Evolutionary conservation across 352 stramenopile genomes (phyloP).

Genomic region (Globisporangium orthogonon): DNA sequence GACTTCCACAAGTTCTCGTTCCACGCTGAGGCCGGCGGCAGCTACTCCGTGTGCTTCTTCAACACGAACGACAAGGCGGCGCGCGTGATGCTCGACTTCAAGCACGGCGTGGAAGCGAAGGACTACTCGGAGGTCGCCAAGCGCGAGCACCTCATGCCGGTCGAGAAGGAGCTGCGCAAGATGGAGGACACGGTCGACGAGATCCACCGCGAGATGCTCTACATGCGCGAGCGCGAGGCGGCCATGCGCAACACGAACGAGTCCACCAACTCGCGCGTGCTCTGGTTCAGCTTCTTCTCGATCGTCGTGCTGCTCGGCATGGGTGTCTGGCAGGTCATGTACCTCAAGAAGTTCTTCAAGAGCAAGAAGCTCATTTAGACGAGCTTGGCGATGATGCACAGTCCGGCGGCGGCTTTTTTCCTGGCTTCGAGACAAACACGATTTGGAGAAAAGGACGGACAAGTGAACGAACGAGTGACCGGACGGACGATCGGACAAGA

Average conservation of each 20-base stretch:
- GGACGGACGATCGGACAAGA: too few relatives aligned
- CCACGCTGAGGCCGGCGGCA: conserved; percentile 56
- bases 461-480: too few relatives aligned
- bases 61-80: conserved; percentile 70
- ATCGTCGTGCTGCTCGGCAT: conserved; percentile 83
- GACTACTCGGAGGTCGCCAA: conserved; percentile 88
- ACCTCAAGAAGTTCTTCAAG: conserved; percentile 92
- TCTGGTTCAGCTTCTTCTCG: conserved; percentile 89
- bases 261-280: conserved; percentile 83
- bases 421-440: not conserved
- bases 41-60: conserved; percentile 76
- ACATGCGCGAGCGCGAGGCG: conserved; percentile 84
- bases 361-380: conserved; percentile 89
- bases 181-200: conserved; percentile 88
- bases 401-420: too few relatives aligned
- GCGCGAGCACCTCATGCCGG: conserved; percentile 84
- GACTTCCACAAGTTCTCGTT: conserved; percentile 85
- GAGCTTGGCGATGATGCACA: too few relatives aligned
- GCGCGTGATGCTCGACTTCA: conserved; percentile 84
- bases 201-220: conserved; percentile 88
- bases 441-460: not conserved
- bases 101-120: conserved; percentile 84
- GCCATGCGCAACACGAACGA: conserved; percentile 88
- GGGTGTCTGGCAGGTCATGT: conserved; percentile 85
- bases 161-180: conserved; percentile 86